Base-by-base conservation (phyloP, 306 rosid species). In the Fagus sylvatica region DNA sequence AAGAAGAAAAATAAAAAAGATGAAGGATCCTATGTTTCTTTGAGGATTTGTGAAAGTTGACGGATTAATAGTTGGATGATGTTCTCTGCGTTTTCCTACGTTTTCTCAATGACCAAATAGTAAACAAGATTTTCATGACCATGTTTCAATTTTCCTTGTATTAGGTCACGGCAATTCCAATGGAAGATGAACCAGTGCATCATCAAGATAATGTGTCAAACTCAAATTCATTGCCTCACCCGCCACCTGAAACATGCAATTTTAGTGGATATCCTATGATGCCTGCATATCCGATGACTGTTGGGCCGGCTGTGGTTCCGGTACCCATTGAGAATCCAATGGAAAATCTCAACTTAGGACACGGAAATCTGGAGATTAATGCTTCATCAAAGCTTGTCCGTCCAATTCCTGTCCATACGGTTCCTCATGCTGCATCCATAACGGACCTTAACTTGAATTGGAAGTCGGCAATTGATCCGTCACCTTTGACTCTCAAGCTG, bases 171-270 rank as follows among this genome's bases (percentile, higher is more conserved):
- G 82, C 86, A 60, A 87, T 37, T 59, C 87, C 93, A 46, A 85
- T 89, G 94, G 98, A 91, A 77, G 97, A 91, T 75, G 97, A 87
- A 40, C 86, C 80, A 83, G 83, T 74, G 32, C 88, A 84, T 68
- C 85, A 71, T 83, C 90, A 85, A 76, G 97, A 91, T 39, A 76
- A 37, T 54, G 67, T 76, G 71, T 85, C 88, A 69, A 90, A 82
- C 56, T 81, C 90, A 19, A 85, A 80, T 77, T 79, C 86, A 15
- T 30, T 79, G 79, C 82, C 84, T 53, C 79, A 87, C 32, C 81
- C 83, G 4, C 80, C 80, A 53, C 64, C 88, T 4, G 91, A 96
- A 83, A 49, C 85, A 36, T 74, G 75, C 84, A 84, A 88, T 76
- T 60, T 76, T 30, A 82, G 74, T 57, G 91, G 80, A 40, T 88